Conservation (phyloP, 163 green algal species). For the Scenedesmus sp. region DNA sequence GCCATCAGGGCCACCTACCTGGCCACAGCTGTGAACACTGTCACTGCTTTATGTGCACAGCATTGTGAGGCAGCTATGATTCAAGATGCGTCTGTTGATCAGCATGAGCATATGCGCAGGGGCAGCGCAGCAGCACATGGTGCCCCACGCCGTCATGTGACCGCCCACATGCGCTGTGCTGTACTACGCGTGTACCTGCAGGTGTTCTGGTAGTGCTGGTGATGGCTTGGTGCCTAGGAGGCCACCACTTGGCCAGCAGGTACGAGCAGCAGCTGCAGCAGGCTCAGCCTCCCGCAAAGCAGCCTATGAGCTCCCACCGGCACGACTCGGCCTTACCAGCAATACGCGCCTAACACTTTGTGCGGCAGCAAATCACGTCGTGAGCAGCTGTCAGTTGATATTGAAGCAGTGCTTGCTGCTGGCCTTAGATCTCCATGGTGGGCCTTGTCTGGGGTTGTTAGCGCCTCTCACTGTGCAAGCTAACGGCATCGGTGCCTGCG, state of each 20-base stretch:
- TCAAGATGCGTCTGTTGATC: neutral
- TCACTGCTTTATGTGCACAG: neutral
- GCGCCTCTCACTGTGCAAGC: too few species aligned
- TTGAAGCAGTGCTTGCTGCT: too few species aligned
- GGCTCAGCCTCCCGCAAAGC: too few species aligned
- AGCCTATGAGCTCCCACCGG: neutral
- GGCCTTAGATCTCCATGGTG: too few species aligned
- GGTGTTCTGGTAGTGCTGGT: conserved; percentile 74
- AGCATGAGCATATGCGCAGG: neutral
- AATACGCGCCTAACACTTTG: too few species aligned
- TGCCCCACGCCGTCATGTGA: neutral
- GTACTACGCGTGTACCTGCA: conserved; percentile 26
- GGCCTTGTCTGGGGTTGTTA: too few species aligned
- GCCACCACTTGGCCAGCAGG: conserved; percentile 64
- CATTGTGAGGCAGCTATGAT: neutral
- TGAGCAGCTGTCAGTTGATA: too few species aligned
- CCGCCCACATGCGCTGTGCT: neutral
- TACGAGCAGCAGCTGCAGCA: conserved; percentile 1
- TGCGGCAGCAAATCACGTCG: too few species aligned
- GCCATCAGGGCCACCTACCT: neutral
- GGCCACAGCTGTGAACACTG: neutral
- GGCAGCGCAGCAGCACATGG: neutral
- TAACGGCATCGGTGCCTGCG: neutral
- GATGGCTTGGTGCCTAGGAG: conserved; percentile 68
- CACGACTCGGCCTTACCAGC: neutral